Evolutionary conservation across 768 basidiomycete species (phyloP).

Genomic region (Collybia sordida): DNA sequence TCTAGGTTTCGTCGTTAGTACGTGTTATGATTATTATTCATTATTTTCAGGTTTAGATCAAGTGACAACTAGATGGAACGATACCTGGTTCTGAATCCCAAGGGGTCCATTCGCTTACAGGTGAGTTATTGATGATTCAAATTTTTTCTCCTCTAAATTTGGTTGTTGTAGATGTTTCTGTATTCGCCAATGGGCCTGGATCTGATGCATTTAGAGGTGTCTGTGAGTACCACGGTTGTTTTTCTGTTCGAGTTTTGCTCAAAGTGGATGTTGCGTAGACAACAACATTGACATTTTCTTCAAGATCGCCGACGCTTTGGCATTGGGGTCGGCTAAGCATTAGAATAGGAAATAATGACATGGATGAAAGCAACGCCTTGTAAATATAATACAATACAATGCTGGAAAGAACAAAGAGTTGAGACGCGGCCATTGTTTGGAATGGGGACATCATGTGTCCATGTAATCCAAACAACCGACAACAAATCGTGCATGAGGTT

Average conservation of each 20-base stretch:
- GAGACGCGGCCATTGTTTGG: background rate
- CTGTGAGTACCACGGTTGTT: slow-evolving; percentile 27
- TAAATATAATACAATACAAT: slow-evolving; percentile 1
- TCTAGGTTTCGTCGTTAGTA: slow-evolving; percentile 32
- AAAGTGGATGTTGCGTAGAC: slow-evolving; percentile 22
- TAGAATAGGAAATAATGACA: too few relatives aligned
- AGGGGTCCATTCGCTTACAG: slow-evolving; percentile 42
- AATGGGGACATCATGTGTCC: slow-evolving; percentile 3
- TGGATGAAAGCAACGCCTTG: too few relatives aligned
- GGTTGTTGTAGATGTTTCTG: slow-evolving; percentile 37
- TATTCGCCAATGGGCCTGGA: slow-evolving; percentile 44
- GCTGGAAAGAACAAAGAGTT: background rate
- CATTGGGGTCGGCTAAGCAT: slow-evolving; percentile 7
- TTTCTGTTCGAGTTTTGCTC: background rate
- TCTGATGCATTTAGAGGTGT: slow-evolving; percentile 40
- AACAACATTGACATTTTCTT: slow-evolving; percentile 38
- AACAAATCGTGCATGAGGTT: slow-evolving; percentile 14
- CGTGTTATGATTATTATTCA: slow-evolving; percentile 5
- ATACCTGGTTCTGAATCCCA: slow-evolving; percentile 31
- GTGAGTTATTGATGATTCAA: slow-evolving; percentile 14
- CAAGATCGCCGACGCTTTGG: slow-evolving; percentile 19
- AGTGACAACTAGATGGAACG: slow-evolving; percentile 27
- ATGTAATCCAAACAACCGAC: slow-evolving; percentile 21
- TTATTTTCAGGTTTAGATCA: background rate
- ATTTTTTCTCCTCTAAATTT: background rate